A percentile compares a stretch with the other conserved stretches of the same genome.
These are phyloP conservation scores for Solanum hybrid DNA, from an alignment of 305 asterid genomes.

Conservation along the genomic window DNA sequence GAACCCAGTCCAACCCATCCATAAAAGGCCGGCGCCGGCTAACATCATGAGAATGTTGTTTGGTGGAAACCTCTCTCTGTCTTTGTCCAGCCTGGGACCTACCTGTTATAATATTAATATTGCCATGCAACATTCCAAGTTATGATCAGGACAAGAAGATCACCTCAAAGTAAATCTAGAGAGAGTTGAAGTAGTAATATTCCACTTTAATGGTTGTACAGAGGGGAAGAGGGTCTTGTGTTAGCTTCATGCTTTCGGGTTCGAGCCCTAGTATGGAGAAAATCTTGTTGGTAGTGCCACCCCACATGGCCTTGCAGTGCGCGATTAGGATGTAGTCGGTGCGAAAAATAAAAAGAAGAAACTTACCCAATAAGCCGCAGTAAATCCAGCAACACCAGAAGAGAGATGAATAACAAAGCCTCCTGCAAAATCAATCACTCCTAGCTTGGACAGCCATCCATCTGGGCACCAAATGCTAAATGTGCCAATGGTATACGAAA, in stretches of 20 bases:
- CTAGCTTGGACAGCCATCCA: constrained; percentile 30
- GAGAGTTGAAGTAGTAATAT: background rate
- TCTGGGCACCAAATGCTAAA: constrained; percentile 32
- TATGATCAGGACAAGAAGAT: background rate
- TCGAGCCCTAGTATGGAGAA: background rate
- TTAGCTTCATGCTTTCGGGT: background rate
- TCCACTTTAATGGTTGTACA: background rate
- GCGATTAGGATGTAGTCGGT: background rate
- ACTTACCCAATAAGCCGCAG: constrained; percentile 35
- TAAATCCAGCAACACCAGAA: constrained; percentile 36
- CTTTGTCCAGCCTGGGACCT: constrained; percentile 22
- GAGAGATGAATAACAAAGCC: constrained; percentile 34
- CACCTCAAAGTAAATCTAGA: background rate
- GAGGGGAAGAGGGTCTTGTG: background rate
- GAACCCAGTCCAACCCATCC: constrained; percentile 44
- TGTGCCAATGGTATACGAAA: constrained; percentile 31
- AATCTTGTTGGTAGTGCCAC: background rate
- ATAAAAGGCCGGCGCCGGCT: constrained; percentile 32
- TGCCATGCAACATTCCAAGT: background rate
- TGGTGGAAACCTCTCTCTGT: constrained; percentile 27
- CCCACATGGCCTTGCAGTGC: background rate
- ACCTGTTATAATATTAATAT: constrained; percentile 10
- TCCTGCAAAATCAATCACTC: constrained; percentile 36
- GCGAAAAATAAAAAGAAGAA: background rate
- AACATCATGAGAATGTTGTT: constrained; percentile 29